phyloP scores from a whole-genome alignment of 345 rosid genomes.

The Eucalyptus rudis region DNA sequence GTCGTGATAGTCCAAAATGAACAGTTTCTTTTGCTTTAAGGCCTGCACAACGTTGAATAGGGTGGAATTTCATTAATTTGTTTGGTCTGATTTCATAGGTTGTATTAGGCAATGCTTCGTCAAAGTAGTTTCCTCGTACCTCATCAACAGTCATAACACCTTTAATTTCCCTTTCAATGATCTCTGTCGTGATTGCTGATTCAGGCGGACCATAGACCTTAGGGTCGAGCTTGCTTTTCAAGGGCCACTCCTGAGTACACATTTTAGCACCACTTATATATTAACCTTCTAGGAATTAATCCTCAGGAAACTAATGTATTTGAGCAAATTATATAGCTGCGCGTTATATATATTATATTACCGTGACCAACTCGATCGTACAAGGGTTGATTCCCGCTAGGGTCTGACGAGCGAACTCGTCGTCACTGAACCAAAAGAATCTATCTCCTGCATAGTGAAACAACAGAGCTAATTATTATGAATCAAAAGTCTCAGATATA shows the following conservation, averaged over 20 bases:
- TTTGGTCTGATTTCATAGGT: not conserved
- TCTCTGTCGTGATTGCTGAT: conserved; percentile 55
- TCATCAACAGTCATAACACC: conserved; percentile 39
- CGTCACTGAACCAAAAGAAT: conserved; percentile 70
- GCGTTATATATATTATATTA: not conserved
- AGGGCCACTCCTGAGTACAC: conserved; percentile 64
- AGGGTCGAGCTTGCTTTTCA: conserved; percentile 68
- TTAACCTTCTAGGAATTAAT: not conserved
- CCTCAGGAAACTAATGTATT: not conserved
- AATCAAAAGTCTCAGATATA: not conserved
- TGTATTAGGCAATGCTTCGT: not conserved
- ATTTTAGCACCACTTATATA: not conserved
- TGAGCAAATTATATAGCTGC: not conserved
- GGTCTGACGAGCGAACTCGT: conserved; percentile 65
- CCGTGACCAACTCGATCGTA: conserved; percentile 37
- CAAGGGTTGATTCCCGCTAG: conserved; percentile 77
- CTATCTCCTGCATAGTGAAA: conserved; percentile 36
- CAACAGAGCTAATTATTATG: not conserved
- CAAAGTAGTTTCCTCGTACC: conserved; percentile 5
- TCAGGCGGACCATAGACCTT: conserved; percentile 44
- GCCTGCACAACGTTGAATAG: conserved; percentile 12
- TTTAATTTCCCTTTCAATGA: conserved; percentile 34
- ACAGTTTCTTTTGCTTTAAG: conserved; percentile 27
- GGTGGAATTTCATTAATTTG: not conserved
- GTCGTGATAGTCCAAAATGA: conserved; percentile 53